Base-by-base conservation (phyloP, 345 rosid species). In the Eucalyptus regnans region DNA sequence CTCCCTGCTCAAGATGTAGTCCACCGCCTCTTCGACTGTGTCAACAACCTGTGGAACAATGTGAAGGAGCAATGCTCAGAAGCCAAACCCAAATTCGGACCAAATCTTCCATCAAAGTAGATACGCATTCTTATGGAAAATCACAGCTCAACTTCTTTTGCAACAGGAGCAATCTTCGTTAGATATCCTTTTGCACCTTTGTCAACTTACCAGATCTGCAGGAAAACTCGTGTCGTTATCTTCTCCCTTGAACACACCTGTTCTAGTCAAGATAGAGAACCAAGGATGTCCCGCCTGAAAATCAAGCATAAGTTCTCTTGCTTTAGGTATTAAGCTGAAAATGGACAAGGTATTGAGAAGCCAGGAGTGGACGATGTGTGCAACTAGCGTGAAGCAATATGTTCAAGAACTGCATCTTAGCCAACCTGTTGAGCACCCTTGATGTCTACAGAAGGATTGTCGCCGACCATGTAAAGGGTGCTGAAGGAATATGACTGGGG, bases 231-330 rank as follows among this genome's bases (percentile, higher is more conserved):
- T 1, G 88, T 93, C 93, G 79, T 96, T 97, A 68, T 89, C 92
- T 89, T 93, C 89, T 90, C 98, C 97, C 91, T 93, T 96, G 91
- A 97, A 97, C 89, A 97, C 96, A 68, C 98, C 98, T 2, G 97
- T 97, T 92, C 97, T 95, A 3, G 98, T 96, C 95, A 97, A 91
- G 86, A 97, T 97, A 56, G 99, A 94, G 93, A 97, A 96, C 97
- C 98, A 96, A 37, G 96, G 99, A 87, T 52, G 91, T 89, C 97
- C 97, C 2, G 96, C 96, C 98, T 96, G 95, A 88, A 88, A 91
- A 41, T 20, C 90, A 64, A 52, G 16, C 52, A 37, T 12, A 27
- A 86, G 27, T 18, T 33, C 62, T 51, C 62, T 51, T 50, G 46
- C 48, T 76, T 76, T 76, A 76, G 84, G 48, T 20, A 41, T 41